Conservation (phyloP, 2,329 filamentous ascomycete species). For the Cercospora sesami region DNA sequence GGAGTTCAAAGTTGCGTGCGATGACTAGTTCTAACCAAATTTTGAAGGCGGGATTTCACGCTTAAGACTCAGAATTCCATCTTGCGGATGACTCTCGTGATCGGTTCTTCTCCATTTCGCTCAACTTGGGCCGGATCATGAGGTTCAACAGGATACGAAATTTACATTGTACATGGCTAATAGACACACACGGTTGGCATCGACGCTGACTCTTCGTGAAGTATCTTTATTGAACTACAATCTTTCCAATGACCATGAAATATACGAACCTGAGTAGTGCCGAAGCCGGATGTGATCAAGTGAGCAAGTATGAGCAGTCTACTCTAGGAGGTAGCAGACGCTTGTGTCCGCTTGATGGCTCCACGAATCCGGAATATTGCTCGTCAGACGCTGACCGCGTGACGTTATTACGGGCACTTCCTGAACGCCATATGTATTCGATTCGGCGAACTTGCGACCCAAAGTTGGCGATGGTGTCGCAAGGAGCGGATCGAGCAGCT, state of each 20-base stretch:
- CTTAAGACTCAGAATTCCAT: too few relatives aligned
- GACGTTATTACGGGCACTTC: not conserved
- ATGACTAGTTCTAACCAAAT: not conserved
- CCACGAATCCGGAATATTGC: not conserved
- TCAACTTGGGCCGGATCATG: not conserved
- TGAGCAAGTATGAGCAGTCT: too few relatives aligned
- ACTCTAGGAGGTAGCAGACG: too few relatives aligned
- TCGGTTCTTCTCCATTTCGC: too few relatives aligned
- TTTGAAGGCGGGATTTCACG: not conserved
- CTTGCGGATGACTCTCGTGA: too few relatives aligned
- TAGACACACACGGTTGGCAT: not conserved
- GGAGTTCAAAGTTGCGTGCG: not conserved
- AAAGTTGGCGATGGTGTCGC: not conserved
- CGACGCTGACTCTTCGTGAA: not conserved
- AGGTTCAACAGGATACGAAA: not conserved
- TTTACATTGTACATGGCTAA: not conserved
- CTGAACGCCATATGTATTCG: not conserved
- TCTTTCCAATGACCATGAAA: not conserved
- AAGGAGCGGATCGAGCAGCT: not conserved
- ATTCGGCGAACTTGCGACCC: not conserved
- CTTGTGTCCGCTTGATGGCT: not conserved
- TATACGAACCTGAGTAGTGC: not conserved
- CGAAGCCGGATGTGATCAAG: not conserved
- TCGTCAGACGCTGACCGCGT: not conserved
- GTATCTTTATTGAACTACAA: not conserved